Conservation (phyloP, 2,329 filamentous ascomycete genomes). For the Epichloe amarillans region DNA sequence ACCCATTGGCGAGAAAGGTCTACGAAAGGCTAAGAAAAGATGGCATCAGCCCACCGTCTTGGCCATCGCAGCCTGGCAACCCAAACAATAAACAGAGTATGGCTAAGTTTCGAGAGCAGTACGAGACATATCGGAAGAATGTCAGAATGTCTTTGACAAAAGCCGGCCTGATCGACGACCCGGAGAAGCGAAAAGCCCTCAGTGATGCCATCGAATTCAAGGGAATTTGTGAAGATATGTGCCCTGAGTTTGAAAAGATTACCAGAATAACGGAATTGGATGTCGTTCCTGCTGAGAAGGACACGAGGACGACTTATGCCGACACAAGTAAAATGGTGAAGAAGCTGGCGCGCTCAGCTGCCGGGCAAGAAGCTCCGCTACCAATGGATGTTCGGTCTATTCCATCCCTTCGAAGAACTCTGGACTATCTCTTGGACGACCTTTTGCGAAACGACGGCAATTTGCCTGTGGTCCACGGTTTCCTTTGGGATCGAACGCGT, state of each 20-base stretch:
- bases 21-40: slow-evolving; percentile 40
- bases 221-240: slow-evolving; percentile 58
- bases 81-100: slow-evolving; percentile 36
- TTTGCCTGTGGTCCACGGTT: slow-evolving; percentile 44
- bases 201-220: slow-evolving; percentile 54
- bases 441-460: slow-evolving; percentile 42
- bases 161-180: slow-evolving; percentile 50
- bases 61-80: slow-evolving; percentile 42
- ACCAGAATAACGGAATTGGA: slow-evolving; percentile 49
- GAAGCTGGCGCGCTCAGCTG: slow-evolving; percentile 52
- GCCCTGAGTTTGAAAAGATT: slow-evolving; percentile 52
- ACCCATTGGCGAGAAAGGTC: slow-evolving; percentile 36
- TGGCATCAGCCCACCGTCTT: slow-evolving; percentile 37
- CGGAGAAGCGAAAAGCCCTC: slow-evolving; percentile 46
- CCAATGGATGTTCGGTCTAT: slow-evolving; percentile 56
- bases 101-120: slow-evolving; percentile 40
- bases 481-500: slow-evolving; percentile 55
- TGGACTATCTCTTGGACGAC: slow-evolving; percentile 50
- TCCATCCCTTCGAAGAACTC: slow-evolving; percentile 40
- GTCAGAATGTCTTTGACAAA: slow-evolving; percentile 45
- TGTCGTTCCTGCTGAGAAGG: slow-evolving; percentile 42
- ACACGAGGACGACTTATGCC: slow-evolving; percentile 29
- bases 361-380: slow-evolving; percentile 52
- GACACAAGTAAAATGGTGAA: slow-evolving; percentile 48
- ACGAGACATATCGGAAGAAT: slow-evolving; percentile 42